Conservation (phyloP, 345 rosid genomes). For the Eucalyptus marginata region DNA sequence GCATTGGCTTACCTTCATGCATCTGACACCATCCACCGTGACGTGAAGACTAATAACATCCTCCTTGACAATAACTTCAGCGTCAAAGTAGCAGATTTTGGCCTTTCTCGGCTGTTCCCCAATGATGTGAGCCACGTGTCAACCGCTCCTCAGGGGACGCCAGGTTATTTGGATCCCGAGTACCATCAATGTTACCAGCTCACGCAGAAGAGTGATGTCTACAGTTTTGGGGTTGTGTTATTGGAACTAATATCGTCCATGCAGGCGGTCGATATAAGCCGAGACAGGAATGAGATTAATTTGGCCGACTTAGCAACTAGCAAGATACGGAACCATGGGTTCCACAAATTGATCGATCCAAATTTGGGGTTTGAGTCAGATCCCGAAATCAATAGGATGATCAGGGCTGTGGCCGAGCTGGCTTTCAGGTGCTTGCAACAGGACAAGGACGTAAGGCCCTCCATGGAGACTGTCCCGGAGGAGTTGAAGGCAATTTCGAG, state of each 20-base stretch:
- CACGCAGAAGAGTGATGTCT: slow-evolving; percentile 60
- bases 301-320: slow-evolving; percentile 47
- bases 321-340: slow-evolving; percentile 25
- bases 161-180: slow-evolving; percentile 62
- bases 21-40: slow-evolving; percentile 44
- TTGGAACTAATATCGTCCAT: slow-evolving; percentile 45
- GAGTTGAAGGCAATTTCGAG: slow-evolving; percentile 23
- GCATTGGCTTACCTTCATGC: slow-evolving; percentile 64
- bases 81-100: slow-evolving; percentile 68
- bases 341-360: slow-evolving; percentile 40
- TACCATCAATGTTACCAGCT: slow-evolving; percentile 55
- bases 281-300: slow-evolving; percentile 42
- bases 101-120: slow-evolving; percentile 45
- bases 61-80: slow-evolving; percentile 40
- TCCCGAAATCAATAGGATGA: slow-evolving; percentile 23
- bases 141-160: slow-evolving; percentile 69
- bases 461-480: slow-evolving; percentile 37
- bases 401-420: slow-evolving; percentile 39
- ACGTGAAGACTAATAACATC: slow-evolving; percentile 61
- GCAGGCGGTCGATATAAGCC: slow-evolving; percentile 55
- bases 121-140: slow-evolving; percentile 50
- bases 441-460: slow-evolving; percentile 36
- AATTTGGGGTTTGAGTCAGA: slow-evolving; percentile 27
- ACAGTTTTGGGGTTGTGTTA: slow-evolving; percentile 71
- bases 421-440: slow-evolving; percentile 58